Evolutionary conservation across 2,329 filamentous ascomycete genomes (phyloP), one percentile per base, ranked within the genome.

Genomic region (Exophiala viscosa): DNA sequence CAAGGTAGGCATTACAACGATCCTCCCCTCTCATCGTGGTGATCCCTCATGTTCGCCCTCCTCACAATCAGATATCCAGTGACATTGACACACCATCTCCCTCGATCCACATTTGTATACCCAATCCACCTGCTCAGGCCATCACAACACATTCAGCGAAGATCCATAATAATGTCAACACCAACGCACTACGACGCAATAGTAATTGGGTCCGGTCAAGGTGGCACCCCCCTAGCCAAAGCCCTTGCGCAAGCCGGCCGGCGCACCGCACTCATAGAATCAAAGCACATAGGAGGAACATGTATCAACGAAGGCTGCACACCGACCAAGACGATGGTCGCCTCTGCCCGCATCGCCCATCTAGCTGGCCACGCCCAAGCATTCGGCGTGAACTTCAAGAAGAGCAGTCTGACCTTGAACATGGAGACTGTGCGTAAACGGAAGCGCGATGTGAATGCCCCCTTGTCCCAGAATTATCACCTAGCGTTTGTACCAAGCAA

Each of bases 241-340:
- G 71, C 75, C 3, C 73, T 80, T 33, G 72, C 73, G 10, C 67
- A 72, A 28, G 69, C 74, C 2, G 71, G 72, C 23, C 67, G 70
- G 13, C 73, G 71, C 45, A 75, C 74, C 0, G 72, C 72, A 5
- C 65, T 81, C 20, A 66, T 80, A 46, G 78, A 81, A 59, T 66
- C 70, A n/a, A 54, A 67, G 0, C 70, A 77, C 48, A 67, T 81
- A 2, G 78, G 76, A n/a, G 79, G 56, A 15, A 77, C 74, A 50
- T 81, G 78, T 57, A 66, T 81, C 48, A 80, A 81, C 50, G 76
- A 77, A 55, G 78, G 78, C 3, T 81, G 79, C 59, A 81, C 78
- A 9, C 78, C 78, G 0, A 81, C 79, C 18, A 82, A 81, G 62
- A 81, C 79, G 7, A 75, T 82, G 71, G 75, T 82, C 44, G 73